A percentile compares a stretch with the other conserved stretches of the same genome.
phyloP scores from a whole-genome alignment of 2,329 filamentous ascomycete species.

The Ophiostoma ulmi region DNA sequence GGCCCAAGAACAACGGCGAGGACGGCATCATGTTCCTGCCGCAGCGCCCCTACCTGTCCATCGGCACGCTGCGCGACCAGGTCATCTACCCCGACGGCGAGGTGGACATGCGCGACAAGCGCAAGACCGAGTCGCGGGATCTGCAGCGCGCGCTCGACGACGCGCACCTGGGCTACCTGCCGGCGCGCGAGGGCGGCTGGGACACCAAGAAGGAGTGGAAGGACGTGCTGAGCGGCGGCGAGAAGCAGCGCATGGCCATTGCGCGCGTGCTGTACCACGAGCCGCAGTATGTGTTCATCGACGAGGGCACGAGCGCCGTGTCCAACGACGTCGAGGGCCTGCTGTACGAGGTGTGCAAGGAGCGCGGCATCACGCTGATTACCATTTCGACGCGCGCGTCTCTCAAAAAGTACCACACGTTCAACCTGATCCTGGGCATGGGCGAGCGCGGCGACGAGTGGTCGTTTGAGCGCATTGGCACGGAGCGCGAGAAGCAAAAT shows the following conservation, averaged over 20 bases:
- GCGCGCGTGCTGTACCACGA: constrained; percentile 91
- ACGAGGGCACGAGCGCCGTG: constrained; percentile 92
- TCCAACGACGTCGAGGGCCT: constrained; percentile 91
- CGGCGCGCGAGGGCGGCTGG: constrained; percentile 90
- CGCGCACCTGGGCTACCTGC: constrained; percentile 81
- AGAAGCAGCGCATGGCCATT: constrained; percentile 94
- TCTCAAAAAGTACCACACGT: constrained; percentile 92
- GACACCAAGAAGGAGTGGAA: constrained; percentile 98
- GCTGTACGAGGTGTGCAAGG: constrained; percentile 88
- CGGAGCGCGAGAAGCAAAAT: constrained; percentile 84
- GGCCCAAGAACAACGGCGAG: constrained; percentile 71
- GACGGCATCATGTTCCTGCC: constrained; percentile 99
- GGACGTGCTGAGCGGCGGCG: constrained; percentile 91
- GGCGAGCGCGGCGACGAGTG: constrained; percentile 80
- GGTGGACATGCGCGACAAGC: constrained; percentile 81
- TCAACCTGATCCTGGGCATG: constrained; percentile 76
- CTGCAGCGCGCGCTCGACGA: constrained; percentile 74
- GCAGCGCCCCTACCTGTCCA: constrained; percentile 85
- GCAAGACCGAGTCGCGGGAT: constrained; percentile 66
- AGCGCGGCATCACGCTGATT: constrained; percentile 88
- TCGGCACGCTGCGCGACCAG: constrained; percentile 90
- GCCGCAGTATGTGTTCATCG: constrained; percentile 87
- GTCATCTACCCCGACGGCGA: constrained; percentile 97
- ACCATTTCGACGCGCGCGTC: constrained; percentile 93
- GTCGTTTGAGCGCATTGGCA: constrained; percentile 91